phyloP scores from a whole-genome alignment of 768 basidiomycete genomes.

The Pulveroboletus sp. region DNA sequence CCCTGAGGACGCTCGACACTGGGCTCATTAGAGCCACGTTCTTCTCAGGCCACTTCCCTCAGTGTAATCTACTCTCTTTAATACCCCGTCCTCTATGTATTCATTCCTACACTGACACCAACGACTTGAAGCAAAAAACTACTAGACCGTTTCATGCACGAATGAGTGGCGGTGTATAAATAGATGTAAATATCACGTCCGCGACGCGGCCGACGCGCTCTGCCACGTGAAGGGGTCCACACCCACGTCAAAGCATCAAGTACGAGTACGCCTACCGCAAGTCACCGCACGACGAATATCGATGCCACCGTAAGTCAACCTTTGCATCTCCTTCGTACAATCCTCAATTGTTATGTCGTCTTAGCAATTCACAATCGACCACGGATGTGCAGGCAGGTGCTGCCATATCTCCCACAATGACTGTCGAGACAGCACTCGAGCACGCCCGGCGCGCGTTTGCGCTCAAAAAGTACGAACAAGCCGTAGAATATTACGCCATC shows the following conservation, averaged over 20 bases:
- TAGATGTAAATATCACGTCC: constrained; percentile 17
- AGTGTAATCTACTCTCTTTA: constrained; percentile 24
- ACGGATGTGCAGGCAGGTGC: neutral
- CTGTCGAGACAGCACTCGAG: constrained; percentile 59
- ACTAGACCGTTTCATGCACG: neutral
- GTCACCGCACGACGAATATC: neutral
- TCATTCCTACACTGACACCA: neutral
- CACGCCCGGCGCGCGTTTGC: constrained; percentile 87
- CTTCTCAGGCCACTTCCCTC: neutral
- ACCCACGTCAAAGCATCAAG: neutral
- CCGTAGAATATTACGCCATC: constrained; percentile 77
- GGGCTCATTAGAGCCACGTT: constrained; percentile 6
- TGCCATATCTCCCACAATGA: constrained; percentile 29
- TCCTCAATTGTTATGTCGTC: neutral
- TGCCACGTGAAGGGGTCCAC: neutral
- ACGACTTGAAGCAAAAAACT: neutral
- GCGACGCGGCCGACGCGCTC: constrained; percentile 13
- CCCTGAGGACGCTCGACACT: constrained; percentile 4
- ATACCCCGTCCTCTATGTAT: constrained; percentile 14
- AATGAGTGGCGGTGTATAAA: neutral
- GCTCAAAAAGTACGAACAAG: constrained; percentile 79
- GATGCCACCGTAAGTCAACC: constrained; percentile 25
- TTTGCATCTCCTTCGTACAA: neutral
- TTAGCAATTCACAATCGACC: constrained; percentile 8
- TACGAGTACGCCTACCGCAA: neutral